phyloP scores from a whole-genome alignment of 805 yeast species.

The Zygotorulaspora sp. region DNA sequence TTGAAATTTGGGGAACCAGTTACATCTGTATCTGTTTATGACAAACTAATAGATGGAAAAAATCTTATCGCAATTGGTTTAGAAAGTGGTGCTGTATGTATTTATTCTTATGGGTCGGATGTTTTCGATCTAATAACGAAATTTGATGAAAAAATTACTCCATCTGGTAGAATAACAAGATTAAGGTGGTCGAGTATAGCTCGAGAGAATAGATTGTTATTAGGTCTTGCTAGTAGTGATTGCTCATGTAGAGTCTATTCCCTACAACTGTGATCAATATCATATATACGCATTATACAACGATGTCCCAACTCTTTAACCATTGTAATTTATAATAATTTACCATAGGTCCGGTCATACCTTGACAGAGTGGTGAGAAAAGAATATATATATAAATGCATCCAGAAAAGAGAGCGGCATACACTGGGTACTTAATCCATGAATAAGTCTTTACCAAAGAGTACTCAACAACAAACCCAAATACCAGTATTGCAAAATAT shows the following conservation, averaged over 20 bases:
- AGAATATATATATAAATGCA: constrained; percentile 55
- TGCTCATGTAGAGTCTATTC: constrained; percentile 46
- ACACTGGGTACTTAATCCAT: constrained; percentile 36
- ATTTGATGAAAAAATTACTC: constrained; percentile 43
- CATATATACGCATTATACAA: constrained; percentile 15
- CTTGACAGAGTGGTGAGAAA: constrained; percentile 69
- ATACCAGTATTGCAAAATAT: constrained; percentile 82
- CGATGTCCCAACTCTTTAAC: constrained; percentile 53
- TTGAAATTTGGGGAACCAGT: constrained; percentile 53
- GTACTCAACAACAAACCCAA: constrained; percentile 35
- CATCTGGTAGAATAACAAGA: constrained; percentile 59
- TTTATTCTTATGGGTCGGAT: constrained; percentile 39
- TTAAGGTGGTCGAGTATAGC: constrained; percentile 48
- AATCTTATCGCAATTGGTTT: constrained; percentile 57
- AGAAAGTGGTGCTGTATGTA: constrained; percentile 57
- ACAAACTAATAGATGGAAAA: constrained; percentile 28
- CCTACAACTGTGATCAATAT: constrained; percentile 11
- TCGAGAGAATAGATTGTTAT: constrained; percentile 28
- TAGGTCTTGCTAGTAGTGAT: constrained; percentile 67
- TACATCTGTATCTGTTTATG: constrained; percentile 59
- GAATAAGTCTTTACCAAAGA: constrained; percentile 20
- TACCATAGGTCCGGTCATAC: constrained; percentile 59
- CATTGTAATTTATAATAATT: constrained; percentile 50
- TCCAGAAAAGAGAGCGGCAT: constrained; percentile 41
- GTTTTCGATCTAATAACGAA: constrained; percentile 31